These are phyloP conservation scores for Uncinocarpus reesii DNA, from an alignment of 2,329 filamentous ascomycete species.

Conservation along the genomic window DNA sequence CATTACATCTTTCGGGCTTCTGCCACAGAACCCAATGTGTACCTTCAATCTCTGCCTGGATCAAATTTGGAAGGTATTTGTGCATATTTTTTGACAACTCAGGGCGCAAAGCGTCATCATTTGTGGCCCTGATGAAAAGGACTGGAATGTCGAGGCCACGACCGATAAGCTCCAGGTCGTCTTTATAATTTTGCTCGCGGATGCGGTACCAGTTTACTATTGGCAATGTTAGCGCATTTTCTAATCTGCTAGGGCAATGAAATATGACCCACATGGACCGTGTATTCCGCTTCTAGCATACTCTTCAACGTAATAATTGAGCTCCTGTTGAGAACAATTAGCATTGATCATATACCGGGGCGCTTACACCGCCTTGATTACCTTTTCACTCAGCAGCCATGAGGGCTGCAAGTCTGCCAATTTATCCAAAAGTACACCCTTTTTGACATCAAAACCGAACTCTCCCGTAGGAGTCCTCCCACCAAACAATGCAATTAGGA, in stretches of 20 bases:
- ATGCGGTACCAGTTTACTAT: constrained; percentile 78
- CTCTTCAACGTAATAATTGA: constrained; percentile 66
- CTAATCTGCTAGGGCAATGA: background rate
- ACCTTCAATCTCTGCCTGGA: constrained; percentile 54
- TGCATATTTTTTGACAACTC: constrained; percentile 64
- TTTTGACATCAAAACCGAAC: constrained; percentile 46
- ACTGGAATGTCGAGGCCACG: constrained; percentile 50
- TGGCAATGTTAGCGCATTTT: background rate
- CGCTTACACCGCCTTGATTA: constrained; percentile 23
- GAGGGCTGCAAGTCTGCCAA: constrained; percentile 49
- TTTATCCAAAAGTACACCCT: constrained; percentile 56
- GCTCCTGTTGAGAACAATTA: constrained; percentile 38
- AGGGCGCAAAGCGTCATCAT: constrained; percentile 63
- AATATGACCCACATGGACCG: constrained; percentile 48
- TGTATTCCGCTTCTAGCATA: constrained; percentile 63
- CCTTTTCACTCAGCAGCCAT: constrained; percentile 52
- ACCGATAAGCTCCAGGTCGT: constrained; percentile 47
- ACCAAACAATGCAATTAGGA: constrained; percentile 63
- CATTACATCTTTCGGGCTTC: constrained; percentile 60
- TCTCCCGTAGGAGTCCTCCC: constrained; percentile 49
- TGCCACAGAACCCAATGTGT: constrained; percentile 79
- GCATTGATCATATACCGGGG: background rate
- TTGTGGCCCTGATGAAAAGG: constrained; percentile 62
- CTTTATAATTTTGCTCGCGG: constrained; percentile 60
- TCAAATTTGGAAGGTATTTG: constrained; percentile 53